A percentile compares a stretch with the other conserved stretches of the same genome.
These are phyloP conservation scores for Dothideomycetes sp. DNA, from an alignment of 2,329 filamentous ascomycete genomes.

Conservation along the genomic window DNA sequence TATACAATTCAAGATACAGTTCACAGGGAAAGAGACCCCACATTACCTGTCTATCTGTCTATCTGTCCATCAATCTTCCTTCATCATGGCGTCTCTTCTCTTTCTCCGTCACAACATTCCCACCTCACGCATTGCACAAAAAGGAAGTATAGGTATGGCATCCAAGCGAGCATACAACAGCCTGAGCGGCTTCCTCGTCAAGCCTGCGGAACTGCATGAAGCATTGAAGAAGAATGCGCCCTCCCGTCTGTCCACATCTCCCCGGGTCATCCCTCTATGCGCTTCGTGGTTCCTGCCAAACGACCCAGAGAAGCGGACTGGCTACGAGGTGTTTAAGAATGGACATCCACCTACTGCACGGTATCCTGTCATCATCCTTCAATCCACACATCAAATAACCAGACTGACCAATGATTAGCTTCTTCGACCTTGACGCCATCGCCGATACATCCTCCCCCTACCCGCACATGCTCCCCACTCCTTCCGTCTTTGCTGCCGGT, in stretches of 20 bases:
- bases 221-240: conserved; percentile 75
- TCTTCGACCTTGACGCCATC: conserved; percentile 91
- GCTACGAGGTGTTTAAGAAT: conserved; percentile 68
- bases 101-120: too few relatives aligned
- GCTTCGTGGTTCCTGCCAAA: conserved; percentile 96
- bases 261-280: conserved; percentile 78
- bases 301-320: conserved; percentile 61
- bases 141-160: too few relatives aligned
- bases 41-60: too few relatives aligned
- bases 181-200: conserved; percentile 76
- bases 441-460: conserved; percentile 82
- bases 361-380: background rate
- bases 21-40: too few relatives aligned
- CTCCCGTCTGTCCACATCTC: conserved; percentile 67
- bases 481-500: conserved; percentile 70
- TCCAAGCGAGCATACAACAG: conserved; percentile 11
- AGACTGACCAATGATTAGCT: conserved; percentile 26
- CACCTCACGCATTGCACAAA: too few relatives aligned
- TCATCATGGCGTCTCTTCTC: too few relatives aligned
- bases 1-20: too few relatives aligned
- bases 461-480: conserved; percentile 87
- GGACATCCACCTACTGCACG: conserved; percentile 78
- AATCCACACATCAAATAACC: background rate
- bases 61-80: too few relatives aligned
- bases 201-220: conserved; percentile 68